Conservation (phyloP, 2,329 filamentous ascomycete genomes). For the Rutstroemia sp. region DNA sequence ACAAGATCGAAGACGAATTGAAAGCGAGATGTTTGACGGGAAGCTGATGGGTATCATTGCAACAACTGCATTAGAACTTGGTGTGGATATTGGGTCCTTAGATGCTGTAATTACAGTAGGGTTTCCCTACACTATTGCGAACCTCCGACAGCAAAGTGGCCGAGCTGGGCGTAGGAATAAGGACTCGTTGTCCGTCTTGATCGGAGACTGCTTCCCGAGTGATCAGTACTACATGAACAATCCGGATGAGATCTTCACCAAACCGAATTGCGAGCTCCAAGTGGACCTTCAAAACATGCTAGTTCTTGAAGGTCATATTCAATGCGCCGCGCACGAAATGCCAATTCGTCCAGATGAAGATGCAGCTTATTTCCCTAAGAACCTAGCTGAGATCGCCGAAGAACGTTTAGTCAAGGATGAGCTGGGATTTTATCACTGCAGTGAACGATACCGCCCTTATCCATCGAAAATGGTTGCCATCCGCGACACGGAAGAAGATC, state of each 20-base stretch:
- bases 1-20: slow-evolving; percentile 80
- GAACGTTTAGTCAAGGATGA: slow-evolving; percentile 69
- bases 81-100: slow-evolving; percentile 88
- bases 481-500: slow-evolving; percentile 80
- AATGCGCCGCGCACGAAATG: slow-evolving; percentile 94
- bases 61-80: slow-evolving; percentile 86
- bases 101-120: slow-evolving; percentile 92
- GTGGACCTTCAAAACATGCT: slow-evolving; percentile 90
- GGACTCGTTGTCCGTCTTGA: slow-evolving; percentile 82
- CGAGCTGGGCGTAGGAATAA: slow-evolving; percentile 87
- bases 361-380: slow-evolving; percentile 67
- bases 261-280: slow-evolving; percentile 81
- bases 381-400: slow-evolving; percentile 61
- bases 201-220: slow-evolving; percentile 82
- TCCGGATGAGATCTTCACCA: slow-evolving; percentile 86
- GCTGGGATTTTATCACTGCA: slow-evolving; percentile 81
- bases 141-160: slow-evolving; percentile 89
- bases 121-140: slow-evolving; percentile 93
- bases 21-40: slow-evolving; percentile 94
- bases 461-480: slow-evolving; percentile 82
- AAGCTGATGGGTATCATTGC: slow-evolving; percentile 89
- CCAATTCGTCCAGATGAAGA: slow-evolving; percentile 78
- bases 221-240: slow-evolving; percentile 98
- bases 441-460: slow-evolving; percentile 77
- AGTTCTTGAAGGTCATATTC: slow-evolving; percentile 85